phyloP scores from a whole-genome alignment of 495 filamentous ascomycete species.

The Staphylotrichum longicolle region DNA sequence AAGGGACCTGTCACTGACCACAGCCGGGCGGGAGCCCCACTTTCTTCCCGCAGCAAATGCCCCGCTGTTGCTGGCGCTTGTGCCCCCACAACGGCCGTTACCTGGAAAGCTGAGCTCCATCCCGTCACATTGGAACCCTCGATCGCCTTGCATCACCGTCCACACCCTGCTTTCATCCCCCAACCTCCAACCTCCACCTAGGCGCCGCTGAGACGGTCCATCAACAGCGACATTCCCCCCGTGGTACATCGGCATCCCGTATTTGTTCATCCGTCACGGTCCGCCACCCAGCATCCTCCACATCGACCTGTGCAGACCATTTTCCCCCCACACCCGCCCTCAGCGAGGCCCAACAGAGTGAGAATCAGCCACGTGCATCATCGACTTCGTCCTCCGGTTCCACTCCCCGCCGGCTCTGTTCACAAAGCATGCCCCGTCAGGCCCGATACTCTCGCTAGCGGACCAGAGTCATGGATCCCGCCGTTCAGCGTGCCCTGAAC shows the following conservation, averaged over 20 bases:
- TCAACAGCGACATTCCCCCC: background rate
- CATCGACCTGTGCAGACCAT: too few species aligned
- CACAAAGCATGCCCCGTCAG: constrained; percentile 6
- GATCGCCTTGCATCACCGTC: background rate
- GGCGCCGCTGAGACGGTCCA: background rate
- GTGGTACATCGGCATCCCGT: background rate
- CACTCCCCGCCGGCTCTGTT: background rate
- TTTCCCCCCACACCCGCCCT: too few species aligned
- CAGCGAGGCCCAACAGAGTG: too few species aligned
- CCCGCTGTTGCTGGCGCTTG: background rate
- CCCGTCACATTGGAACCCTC: too few species aligned
- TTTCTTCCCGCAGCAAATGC: background rate
- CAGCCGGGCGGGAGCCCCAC: background rate
- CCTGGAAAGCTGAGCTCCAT: background rate
- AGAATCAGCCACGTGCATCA: background rate
- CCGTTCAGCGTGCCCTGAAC: constrained; percentile 84
- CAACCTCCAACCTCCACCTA: background rate
- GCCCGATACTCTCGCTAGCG: constrained; percentile 11
- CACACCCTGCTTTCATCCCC: background rate
- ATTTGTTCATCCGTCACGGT: background rate
- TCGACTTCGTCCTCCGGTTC: background rate
- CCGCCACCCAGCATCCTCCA: background rate
- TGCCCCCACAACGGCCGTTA: background rate
- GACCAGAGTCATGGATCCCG: constrained; percentile 69
- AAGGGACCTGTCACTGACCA: too few species aligned